Conservation (phyloP, 768 basidiomycete genomes). For the Rhodotorula paludigena region DNA sequence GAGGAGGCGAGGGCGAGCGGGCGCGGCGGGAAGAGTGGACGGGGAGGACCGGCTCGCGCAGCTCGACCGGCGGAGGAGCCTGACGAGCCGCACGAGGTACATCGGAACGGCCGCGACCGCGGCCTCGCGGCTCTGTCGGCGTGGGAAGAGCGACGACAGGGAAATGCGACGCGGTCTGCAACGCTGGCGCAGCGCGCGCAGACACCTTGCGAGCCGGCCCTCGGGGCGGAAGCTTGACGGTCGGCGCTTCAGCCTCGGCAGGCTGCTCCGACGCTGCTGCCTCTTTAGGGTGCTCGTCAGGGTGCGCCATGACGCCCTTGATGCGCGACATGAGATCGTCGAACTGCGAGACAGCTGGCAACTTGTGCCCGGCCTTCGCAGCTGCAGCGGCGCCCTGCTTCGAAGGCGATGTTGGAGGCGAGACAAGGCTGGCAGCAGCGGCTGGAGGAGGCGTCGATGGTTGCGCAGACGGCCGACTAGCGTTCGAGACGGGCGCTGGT, state of each 20-base stretch:
- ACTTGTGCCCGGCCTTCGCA: constrained; percentile 21
- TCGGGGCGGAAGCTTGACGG: constrained; percentile 16
- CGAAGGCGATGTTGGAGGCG: background rate
- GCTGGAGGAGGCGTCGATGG: background rate
- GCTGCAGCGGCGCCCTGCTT: background rate
- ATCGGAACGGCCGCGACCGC: constrained; percentile 5
- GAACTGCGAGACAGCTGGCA: constrained; percentile 40
- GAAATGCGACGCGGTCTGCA: background rate
- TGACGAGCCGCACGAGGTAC: background rate
- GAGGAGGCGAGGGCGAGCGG: constrained; percentile 45
- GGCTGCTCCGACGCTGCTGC: background rate
- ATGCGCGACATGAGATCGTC: constrained; percentile 46
- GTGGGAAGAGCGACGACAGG: background rate
- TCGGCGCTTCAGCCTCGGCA: background rate
- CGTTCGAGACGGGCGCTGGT: no score
- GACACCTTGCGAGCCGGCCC: background rate
- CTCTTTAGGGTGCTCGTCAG: constrained; percentile 7
- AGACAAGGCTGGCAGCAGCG: constrained; percentile 3
- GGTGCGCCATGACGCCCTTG: constrained; percentile 46
- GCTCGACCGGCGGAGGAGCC: constrained; percentile 20
- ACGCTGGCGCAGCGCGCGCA: background rate
- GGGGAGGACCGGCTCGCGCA: constrained; percentile 32
- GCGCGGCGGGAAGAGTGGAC: constrained; percentile 44
- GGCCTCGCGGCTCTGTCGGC: constrained; percentile 9
- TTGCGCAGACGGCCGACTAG: no score